A percentile compares a stretch with the other conserved stretches of the same genome.
Evolutionary conservation across 148 eudicot genomes (phyloP).

Genomic region (Cornus kousa): DNA sequence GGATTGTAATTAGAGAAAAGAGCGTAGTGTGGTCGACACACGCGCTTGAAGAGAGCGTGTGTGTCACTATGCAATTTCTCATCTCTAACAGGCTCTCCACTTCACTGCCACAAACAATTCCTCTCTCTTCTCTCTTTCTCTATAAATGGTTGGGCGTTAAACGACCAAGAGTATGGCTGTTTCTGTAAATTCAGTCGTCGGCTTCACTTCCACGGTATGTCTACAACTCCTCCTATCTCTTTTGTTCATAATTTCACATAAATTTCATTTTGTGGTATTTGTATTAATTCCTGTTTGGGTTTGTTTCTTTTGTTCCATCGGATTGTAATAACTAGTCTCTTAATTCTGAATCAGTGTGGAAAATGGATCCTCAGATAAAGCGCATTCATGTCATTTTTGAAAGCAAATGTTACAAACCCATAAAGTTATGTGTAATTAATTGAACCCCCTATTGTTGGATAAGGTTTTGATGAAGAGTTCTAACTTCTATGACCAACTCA

Average conservation of each 20-base stretch:
- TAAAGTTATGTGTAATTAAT: background rate
- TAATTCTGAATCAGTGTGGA: background rate
- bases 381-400: background rate
- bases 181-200: constrained; percentile 53
- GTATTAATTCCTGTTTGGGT: background rate
- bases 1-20: too few relatives aligned
- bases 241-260: too few relatives aligned
- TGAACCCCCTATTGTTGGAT: background rate
- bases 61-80: background rate
- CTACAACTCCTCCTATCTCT: background rate
- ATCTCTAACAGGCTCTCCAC: constrained; percentile 8
- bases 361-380: background rate
- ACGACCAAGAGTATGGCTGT: constrained; percentile 37
- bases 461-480: background rate
- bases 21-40: background rate
- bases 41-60: background rate
- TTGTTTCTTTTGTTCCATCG: background rate
- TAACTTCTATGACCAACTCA: background rate
- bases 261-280: constrained; percentile 9
- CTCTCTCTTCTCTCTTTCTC: constrained; percentile 13
- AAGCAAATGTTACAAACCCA: background rate
- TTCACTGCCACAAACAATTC: constrained; percentile 17
- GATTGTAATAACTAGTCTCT: background rate
- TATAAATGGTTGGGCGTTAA: constrained; percentile 39
- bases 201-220: constrained; percentile 39